phyloP scores from a whole-genome alignment of 345 rosid genomes.

The Barbarea vulgaris region DNA sequence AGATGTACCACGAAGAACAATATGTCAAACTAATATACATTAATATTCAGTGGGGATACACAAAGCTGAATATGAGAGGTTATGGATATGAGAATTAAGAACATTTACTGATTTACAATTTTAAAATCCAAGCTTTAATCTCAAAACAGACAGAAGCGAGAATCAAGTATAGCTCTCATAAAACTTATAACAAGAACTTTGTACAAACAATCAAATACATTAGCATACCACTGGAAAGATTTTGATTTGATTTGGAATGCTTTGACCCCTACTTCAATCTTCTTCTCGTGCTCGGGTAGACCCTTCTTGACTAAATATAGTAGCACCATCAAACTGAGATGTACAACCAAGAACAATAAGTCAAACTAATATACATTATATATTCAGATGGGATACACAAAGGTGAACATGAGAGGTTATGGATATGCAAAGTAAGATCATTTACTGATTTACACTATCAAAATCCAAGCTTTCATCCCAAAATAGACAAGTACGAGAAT shows the following conservation, averaged over 20 bases:
- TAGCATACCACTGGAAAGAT: too few species aligned
- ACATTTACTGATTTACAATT: too few species aligned
- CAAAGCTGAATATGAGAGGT: too few species aligned
- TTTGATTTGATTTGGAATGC: slow-evolving; percentile 77
- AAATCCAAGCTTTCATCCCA: neutral
- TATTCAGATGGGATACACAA: neutral
- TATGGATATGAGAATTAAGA: too few species aligned
- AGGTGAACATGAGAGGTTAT: neutral
- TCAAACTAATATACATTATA: neutral
- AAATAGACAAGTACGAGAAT: neutral
- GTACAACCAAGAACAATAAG: neutral
- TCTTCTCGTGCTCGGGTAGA: slow-evolving; percentile 66
- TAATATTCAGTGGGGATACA: too few species aligned
- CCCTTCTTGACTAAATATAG: slow-evolving; percentile 80
- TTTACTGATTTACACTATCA: neutral
- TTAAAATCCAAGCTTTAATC: too few species aligned
- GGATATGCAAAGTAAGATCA: neutral
- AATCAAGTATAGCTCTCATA: too few species aligned
- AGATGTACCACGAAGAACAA: too few species aligned
- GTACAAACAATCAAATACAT: too few species aligned
- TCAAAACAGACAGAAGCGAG: too few species aligned
- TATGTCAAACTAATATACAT: too few species aligned
- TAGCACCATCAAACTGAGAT: slow-evolving; percentile 78
- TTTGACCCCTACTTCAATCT: slow-evolving; percentile 73
- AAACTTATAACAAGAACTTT: too few species aligned